Conservation (phyloP, 2,329 filamentous ascomycete genomes). For the Amesomyces nigricolor region DNA sequence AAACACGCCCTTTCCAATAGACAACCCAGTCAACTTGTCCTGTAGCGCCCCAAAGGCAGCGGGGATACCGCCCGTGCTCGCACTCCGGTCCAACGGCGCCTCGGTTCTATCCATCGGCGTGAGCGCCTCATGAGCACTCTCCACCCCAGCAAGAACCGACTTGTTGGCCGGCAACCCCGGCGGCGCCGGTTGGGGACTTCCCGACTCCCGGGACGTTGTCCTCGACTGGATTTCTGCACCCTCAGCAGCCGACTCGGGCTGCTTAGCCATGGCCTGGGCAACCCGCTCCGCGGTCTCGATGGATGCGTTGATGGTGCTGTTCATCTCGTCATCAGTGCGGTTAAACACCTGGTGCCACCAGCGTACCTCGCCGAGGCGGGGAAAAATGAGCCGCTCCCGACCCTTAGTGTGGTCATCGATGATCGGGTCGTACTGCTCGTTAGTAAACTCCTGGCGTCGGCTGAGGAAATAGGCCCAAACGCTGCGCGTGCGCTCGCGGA, state of each 20-base stretch:
- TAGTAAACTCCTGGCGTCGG: conserved; percentile 73
- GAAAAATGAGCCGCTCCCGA: conserved; percentile 78
- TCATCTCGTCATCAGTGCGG: conserved; percentile 88
- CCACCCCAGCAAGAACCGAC: conserved; percentile 55
- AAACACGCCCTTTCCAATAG: conserved; percentile 41
- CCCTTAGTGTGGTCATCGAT: conserved; percentile 75
- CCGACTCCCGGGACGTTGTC: conserved; percentile 10
- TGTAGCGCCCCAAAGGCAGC: conserved; percentile 43
- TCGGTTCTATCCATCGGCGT: conserved; percentile 35
- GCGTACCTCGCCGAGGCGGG: conserved; percentile 67
- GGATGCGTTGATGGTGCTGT: conserved; percentile 55
- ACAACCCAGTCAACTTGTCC: conserved; percentile 44
- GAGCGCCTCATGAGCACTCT: conserved; percentile 50
- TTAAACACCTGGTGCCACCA: conserved; percentile 94
- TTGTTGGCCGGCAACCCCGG: conserved; percentile 37
- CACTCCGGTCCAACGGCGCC: conserved; percentile 39
- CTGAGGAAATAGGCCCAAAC: conserved; percentile 96
- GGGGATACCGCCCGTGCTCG: conserved; percentile 39
- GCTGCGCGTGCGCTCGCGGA: conserved; percentile 68
- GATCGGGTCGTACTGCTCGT: conserved; percentile 67
- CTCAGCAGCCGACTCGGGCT: conserved; percentile 15
- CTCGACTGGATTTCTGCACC: conserved; percentile 8
- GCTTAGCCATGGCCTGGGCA: conserved; percentile 26
- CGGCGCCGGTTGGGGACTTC: conserved; percentile 33
- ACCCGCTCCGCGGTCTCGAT: conserved; percentile 43